Conservation (phyloP, 352 stramenopile species). For the Pythium folliculosum region DNA sequence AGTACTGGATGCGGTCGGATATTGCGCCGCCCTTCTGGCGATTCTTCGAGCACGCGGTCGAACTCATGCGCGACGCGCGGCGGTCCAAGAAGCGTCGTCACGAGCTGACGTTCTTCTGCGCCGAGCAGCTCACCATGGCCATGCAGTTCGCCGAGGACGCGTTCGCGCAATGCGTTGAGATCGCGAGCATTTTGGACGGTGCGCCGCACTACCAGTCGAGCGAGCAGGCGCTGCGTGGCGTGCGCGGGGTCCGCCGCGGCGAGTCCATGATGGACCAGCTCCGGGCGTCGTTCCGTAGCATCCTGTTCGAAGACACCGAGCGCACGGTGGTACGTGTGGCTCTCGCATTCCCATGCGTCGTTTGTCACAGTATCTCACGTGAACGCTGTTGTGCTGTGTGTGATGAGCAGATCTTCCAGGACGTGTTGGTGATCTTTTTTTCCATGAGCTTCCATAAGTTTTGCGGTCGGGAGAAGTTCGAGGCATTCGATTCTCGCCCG, state of each 20-base stretch:
- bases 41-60: constrained; percentile 44
- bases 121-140: constrained; percentile 68
- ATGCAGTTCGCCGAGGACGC: constrained; percentile 76
- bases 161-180: constrained; percentile 66
- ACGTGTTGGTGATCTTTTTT: constrained; percentile 68
- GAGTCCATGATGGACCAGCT: constrained; percentile 59
- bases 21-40: constrained; percentile 65
- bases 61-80: constrained; percentile 26
- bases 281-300: constrained; percentile 43
- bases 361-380: no score
- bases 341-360: not conserved
- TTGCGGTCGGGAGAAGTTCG: constrained; percentile 49
- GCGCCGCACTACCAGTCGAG: constrained; percentile 11
- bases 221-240: constrained; percentile 18
- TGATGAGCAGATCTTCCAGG: constrained; percentile 45
- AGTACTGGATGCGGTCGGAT: constrained; percentile 66
- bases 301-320: constrained; percentile 54
- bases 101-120: constrained; percentile 47
- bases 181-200: constrained; percentile 58
- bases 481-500: constrained; percentile 47
- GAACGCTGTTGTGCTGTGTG: not conserved
- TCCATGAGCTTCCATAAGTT: constrained; percentile 78
- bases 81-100: constrained; percentile 29
- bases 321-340: constrained; percentile 24
- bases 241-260: constrained; percentile 19